Base-by-base conservation (phyloP, 164 flowering plant genomes). In the Litsea cubeba region DNA sequence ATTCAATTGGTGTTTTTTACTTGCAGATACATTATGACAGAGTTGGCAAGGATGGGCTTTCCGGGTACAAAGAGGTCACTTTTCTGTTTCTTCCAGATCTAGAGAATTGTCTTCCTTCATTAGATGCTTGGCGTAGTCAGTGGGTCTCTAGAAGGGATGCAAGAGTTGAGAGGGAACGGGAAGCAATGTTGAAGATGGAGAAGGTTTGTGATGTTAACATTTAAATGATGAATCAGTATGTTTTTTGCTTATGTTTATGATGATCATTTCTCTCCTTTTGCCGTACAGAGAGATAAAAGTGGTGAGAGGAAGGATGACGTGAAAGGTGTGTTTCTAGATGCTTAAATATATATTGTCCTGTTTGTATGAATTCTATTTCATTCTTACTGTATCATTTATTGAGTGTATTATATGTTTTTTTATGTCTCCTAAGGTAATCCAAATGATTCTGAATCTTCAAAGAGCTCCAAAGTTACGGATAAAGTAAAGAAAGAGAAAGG, bases 1-100 rank as follows among this genome's bases (percentile, higher is more conserved):
- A 40, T 8, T 40, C 46, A 40, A 40, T 40, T 40, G 46, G 46
- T 40, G 11, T 22, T 66, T n/a, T 46, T 3, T 51, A 49, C 78
- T 17, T 83, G 76, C 90, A 96, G 99, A 91, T 96, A 79, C 99
- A 96, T 75, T 96, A 96, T 87, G 91, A 94, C 62, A 84, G 99
- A 90, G 74, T 91, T 81, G 98, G 97, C 71, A 83, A 89, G 82
- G 95, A 94, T 86, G 99, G 99, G 58, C 72, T 90, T 24, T 94
- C 88, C 74, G 94, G 95, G 85, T 95, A 94, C 77, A 94, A 85
- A 76, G 99, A 96, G 82, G 86, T 92, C 62, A 88, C 97, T 69
- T 95, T 96, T 8, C 76, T 91, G 14, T 96, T 86, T 91, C 81
- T 96, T 79, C 99, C 98, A 18, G 94, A 94, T 81, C 79, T 96